Percentiles rank a stretch among this genome's conserved stretches.
Evolutionary conservation across 208 protist species (phyloP).

Genomic region (Acanthamoeba triangularis): DNA sequence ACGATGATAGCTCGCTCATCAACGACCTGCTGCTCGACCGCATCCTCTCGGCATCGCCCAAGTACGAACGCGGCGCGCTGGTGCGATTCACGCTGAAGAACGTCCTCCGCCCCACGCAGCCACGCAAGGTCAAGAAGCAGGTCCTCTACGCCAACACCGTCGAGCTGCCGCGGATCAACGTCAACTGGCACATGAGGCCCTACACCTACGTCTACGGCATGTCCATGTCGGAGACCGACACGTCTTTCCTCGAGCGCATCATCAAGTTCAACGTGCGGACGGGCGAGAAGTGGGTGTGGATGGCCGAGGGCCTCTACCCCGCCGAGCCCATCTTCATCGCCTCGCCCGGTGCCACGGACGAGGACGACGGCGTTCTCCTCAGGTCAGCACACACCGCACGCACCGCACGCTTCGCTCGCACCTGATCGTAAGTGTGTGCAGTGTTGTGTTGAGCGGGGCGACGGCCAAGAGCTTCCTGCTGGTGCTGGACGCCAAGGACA

Average conservation of each 20-base stretch:
- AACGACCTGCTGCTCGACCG: not conserved
- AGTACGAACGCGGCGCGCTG: constrained; percentile 3
- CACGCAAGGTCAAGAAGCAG: not conserved
- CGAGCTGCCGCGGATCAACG: constrained; percentile 35
- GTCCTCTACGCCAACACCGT: constrained; percentile 23
- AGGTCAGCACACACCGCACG: not conserved
- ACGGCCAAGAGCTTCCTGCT: constrained; percentile 41
- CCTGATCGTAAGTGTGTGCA: not conserved
- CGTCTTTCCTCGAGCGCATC: constrained; percentile 23
- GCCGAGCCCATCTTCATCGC: constrained; percentile 29
- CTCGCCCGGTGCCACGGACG: not conserved
- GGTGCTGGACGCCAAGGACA: not conserved
- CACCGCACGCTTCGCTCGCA: not conserved
- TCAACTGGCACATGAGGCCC: constrained; percentile 2
- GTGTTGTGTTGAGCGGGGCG: constrained; percentile 3
- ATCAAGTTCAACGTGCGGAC: constrained; percentile 40
- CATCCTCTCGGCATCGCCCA: constrained; percentile 16
- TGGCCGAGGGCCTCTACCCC: constrained; percentile 19
- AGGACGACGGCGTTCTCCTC: constrained; percentile 26
- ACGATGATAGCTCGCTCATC: not conserved
- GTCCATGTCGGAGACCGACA: constrained; percentile 23
- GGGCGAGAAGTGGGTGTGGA: constrained; percentile 3
- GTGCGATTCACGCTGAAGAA: not conserved
- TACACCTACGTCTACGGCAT: constrained; percentile 39
- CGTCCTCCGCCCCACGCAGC: not conserved